Evolutionary conservation across 106 monocot genomes (phyloP), one percentile per base, ranked within the genome.

Genomic region (Narthecium ossifragum): DNA sequence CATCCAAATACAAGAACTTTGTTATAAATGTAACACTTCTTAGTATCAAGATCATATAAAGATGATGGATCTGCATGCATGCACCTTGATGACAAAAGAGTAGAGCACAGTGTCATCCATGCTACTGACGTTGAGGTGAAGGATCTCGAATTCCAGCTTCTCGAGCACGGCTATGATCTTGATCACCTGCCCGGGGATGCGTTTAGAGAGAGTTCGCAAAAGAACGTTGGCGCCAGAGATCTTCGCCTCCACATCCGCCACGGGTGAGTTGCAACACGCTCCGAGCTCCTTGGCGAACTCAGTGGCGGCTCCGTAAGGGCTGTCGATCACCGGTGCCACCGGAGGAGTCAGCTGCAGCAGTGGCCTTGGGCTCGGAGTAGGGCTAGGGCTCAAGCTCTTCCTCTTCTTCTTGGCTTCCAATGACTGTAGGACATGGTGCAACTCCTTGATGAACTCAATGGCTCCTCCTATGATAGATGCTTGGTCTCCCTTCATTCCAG

Each of bases 391-490:
- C 24, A 75, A 17, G 58, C 67, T 85, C 47, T 64, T 84, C 63
- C 87, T 75, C 34, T 75, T 67, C 68, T 92, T 92, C 72, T 87
- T 87, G 24, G 84, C 37, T 48, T 92, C 92, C 11, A 93, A 50
- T 0, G 92, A 83, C 8, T 67, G 71, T 0, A 87, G 69, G 0
- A 92, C 63, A 31, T 66, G 73, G 37, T 92, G 92, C 53, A 92
- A 26, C 69, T 92, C 92, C 67, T 84, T 87, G 68, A 92, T 92
- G 78, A 87, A 92, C 59, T 92, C 92, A 47, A 92, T 81, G 0
- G 92, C 92, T 51, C 92, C 92, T n/a, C 92, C 84, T 23, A 92
- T 87, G 22, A 92, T 81, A 0, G 92, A 87, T 28, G 92, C 92
- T 78, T 92, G 92, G 56, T 92, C 92, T 26, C 87, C 87, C 91